phyloP scores from a whole-genome alignment of 2,329 filamentous ascomycete species.

The Hymenoscyphus albidus region DNA sequence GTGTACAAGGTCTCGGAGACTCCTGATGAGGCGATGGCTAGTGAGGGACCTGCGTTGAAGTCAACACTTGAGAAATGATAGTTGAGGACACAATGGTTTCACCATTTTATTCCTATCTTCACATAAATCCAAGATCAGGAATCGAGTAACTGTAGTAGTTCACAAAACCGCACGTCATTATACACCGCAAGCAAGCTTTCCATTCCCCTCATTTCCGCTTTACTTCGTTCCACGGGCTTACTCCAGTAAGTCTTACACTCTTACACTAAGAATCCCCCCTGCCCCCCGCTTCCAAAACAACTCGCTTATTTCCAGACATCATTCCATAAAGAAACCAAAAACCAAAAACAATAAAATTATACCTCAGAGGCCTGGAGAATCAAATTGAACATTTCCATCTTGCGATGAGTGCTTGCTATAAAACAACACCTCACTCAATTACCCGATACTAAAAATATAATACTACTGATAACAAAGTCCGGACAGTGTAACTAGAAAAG shows the following conservation, averaged over 20 bases:
- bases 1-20: slow-evolving; percentile 31
- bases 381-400: too few relatives aligned
- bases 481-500: too few relatives aligned
- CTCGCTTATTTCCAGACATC: background rate
- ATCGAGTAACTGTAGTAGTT: background rate
- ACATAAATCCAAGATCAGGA: background rate
- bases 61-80: background rate
- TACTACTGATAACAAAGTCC: too few relatives aligned
- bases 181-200: background rate
- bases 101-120: background rate
- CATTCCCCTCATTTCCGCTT: background rate
- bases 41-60: background rate
- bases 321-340: background rate
- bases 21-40: background rate
- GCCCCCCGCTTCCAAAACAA: background rate
- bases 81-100: background rate
- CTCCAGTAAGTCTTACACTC: too few relatives aligned
- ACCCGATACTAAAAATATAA: too few relatives aligned
- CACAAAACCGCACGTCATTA: background rate
- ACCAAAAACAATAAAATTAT: background rate
- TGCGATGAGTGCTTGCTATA: too few relatives aligned
- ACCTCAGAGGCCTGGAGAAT: background rate
- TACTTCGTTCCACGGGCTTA: background rate
- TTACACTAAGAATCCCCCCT: background rate
- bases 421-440: too few relatives aligned